Percentiles rank a stretch among this genome's conserved stretches.
phyloP scores from a whole-genome alignment of 225 moss, liverwort and hornwort genomes.

The Sphagnum tenellum region DNA sequence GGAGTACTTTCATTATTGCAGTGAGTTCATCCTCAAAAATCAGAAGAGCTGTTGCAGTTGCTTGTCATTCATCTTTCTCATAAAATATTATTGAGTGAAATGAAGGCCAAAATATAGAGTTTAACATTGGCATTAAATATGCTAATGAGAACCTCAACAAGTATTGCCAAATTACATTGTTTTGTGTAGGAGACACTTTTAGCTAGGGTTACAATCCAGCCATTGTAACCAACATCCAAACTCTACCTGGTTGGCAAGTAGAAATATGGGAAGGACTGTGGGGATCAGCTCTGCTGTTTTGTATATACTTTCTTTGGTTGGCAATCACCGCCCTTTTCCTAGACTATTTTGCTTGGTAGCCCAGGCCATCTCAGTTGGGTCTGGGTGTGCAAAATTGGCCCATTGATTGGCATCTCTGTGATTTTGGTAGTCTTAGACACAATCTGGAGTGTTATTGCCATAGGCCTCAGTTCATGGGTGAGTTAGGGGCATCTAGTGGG shows the following conservation, averaged over 20 bases:
- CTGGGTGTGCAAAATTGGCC: constrained; percentile 1
- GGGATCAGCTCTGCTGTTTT: not conserved
- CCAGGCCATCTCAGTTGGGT: not conserved
- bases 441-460: not conserved
- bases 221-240: not conserved
- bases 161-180: not conserved
- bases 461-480: not conserved
- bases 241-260: not conserved
- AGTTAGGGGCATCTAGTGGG: not conserved
- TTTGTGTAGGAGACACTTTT: not conserved
- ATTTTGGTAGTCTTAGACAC: not conserved
- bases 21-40: not conserved
- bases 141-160: not conserved
- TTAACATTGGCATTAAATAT: not conserved
- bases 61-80: not conserved
- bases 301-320: not conserved
- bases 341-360: not conserved
- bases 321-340: not conserved
- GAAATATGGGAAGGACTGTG: not conserved
- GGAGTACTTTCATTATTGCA: not conserved
- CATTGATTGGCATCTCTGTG: not conserved
- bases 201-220: not conserved
- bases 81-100: not conserved
- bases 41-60: not conserved
- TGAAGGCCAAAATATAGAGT: not conserved